Percentiles rank a stretch among this genome's conserved stretches.
Evolutionary conservation across 345 rosid species (phyloP).

Genomic region (Orychophragmus violaceus): DNA sequence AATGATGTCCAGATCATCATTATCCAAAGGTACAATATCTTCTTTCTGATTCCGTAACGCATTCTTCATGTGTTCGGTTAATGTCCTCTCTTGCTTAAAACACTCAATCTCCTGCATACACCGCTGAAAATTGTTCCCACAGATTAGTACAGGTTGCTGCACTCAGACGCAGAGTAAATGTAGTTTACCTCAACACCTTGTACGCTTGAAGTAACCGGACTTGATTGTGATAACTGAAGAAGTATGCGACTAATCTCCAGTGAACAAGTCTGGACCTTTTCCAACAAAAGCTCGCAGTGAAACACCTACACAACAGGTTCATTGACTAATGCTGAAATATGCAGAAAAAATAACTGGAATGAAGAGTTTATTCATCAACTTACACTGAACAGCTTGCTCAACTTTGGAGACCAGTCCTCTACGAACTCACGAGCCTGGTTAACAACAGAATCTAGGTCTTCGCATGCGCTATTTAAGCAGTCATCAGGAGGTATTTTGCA

Average conservation of each 20-base stretch:
- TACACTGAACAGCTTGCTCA: conserved; percentile 79
- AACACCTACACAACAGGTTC: conserved; percentile 44
- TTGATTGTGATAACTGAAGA: conserved; percentile 41
- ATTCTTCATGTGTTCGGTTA: conserved; percentile 40
- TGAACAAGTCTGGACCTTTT: conserved; percentile 53
- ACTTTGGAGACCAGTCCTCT: conserved; percentile 68
- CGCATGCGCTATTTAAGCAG: conserved; percentile 51
- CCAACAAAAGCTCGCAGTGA: conserved; percentile 46
- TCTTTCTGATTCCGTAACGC: conserved; percentile 46
- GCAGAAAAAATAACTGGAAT: neutral
- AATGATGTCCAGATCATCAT: conserved; percentile 38
- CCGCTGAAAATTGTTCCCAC: conserved; percentile 44
- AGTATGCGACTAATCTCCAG: conserved; percentile 55
- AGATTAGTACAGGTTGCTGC: conserved; percentile 25
- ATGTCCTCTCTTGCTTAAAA: conserved; percentile 39
- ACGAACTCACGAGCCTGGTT: conserved; percentile 72
- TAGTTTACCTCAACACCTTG: conserved; percentile 52
- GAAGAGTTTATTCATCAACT: conserved; percentile 24
- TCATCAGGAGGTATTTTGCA: conserved; percentile 46
- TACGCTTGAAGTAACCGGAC: conserved; percentile 41
- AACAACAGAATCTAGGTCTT: conserved; percentile 63
- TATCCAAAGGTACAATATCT: conserved; percentile 40
- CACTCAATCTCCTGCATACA: conserved; percentile 58
- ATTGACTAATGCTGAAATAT: neutral
- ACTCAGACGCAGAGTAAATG: neutral